Evolutionary conservation across 768 basidiomycete species (phyloP).

Genomic region (Naganishia vaughanmartiniae): DNA sequence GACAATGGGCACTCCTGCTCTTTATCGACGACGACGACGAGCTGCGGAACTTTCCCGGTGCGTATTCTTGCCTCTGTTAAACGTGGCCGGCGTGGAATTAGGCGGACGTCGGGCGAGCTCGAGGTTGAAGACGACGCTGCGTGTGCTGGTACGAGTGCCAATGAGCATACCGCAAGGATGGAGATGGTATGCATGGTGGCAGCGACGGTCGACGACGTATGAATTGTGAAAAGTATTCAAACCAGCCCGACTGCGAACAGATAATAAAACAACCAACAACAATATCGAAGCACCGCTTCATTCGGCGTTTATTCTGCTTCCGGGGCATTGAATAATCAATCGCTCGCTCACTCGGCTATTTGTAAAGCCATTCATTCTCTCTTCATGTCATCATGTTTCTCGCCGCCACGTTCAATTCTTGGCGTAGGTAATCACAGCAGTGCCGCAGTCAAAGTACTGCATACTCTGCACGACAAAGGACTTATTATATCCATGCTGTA

Average conservation of each 20-base stretch:
- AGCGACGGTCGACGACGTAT: not conserved
- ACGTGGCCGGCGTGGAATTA: not conserved
- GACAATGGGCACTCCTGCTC: not conserved
- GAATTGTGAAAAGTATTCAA: too few relatives aligned
- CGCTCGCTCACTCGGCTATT: too few relatives aligned
- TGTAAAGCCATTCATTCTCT: too few relatives aligned
- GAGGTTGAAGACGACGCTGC: not conserved
- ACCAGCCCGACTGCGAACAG: too few relatives aligned
- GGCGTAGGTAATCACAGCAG: too few relatives aligned
- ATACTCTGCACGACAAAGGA: too few relatives aligned
- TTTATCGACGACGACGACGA: not conserved
- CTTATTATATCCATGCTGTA: too few relatives aligned
- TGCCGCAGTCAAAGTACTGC: too few relatives aligned
- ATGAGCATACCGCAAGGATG: not conserved
- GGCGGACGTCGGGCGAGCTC: not conserved
- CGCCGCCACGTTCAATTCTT: too few relatives aligned
- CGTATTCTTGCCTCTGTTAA: not conserved
- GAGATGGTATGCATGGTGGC: not conserved
- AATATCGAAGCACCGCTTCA: not conserved
- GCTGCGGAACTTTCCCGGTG: not conserved
- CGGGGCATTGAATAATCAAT: not conserved
- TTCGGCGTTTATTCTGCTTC: not conserved
- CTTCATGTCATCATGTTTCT: too few relatives aligned
- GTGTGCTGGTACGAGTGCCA: not conserved
- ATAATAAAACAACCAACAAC: not conserved